phyloP scores from a whole-genome alignment of 805 yeast species.

The Schizosaccharomyces pombe region DNA sequence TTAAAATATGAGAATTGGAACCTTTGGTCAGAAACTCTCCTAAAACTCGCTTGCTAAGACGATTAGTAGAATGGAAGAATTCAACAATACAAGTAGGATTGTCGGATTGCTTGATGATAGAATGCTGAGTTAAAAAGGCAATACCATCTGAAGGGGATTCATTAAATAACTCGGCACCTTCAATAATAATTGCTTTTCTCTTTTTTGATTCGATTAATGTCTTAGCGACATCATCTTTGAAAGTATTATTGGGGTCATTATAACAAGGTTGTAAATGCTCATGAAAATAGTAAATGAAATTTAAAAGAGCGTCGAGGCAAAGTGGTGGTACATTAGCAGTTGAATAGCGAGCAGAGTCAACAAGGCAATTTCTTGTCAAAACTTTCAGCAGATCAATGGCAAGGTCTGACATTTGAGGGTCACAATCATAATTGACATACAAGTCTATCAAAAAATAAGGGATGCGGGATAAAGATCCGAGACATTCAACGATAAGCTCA shows the following conservation, averaged over 20 bases:
- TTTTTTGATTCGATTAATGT: conserved; percentile 10
- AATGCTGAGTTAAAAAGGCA: conserved; percentile 34
- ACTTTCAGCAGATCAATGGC: conserved; percentile 42
- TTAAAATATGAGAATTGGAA: conserved; percentile 32
- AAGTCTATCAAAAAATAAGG: conserved; percentile 54
- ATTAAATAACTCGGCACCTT: conserved; percentile 55
- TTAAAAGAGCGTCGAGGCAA: conserved; percentile 67
- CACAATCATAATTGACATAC: conserved; percentile 74
- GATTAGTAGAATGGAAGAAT: conserved; percentile 56
- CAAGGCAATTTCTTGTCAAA: conserved; percentile 27
- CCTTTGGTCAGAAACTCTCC: conserved; percentile 77
- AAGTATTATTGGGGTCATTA: background rate
- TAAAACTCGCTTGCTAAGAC: conserved; percentile 64
- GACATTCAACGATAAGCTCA: conserved; percentile 63
- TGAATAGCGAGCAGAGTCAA: conserved; percentile 1
- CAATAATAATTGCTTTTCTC: conserved; percentile 49
- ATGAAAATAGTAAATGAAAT: conserved; percentile 16
- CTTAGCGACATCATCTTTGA: conserved; percentile 7
- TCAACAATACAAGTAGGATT: conserved; percentile 42
- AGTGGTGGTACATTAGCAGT: conserved; percentile 61
- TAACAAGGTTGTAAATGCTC: conserved; percentile 11
- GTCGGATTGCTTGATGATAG: conserved; percentile 30
- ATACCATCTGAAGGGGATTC: conserved; percentile 59
- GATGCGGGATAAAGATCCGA: conserved; percentile 37
- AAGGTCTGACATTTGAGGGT: conserved; percentile 62